phyloP scores from a whole-genome alignment of 371 early-diverging fungal genomes.

The Mortierella sp. region DNA sequence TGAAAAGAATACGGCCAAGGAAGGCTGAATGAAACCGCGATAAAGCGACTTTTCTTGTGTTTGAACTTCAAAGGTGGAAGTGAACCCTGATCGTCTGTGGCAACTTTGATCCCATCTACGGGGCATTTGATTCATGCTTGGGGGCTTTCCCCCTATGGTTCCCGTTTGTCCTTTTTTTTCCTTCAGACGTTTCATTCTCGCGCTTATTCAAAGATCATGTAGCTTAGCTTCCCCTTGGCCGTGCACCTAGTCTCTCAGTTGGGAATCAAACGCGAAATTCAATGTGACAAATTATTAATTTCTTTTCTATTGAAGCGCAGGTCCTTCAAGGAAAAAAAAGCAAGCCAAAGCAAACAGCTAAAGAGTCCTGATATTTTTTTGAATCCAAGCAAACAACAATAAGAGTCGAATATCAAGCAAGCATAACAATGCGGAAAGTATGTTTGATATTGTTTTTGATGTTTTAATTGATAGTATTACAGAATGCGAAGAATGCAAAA shows the following conservation, averaged over 20 bases:
- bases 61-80: too few relatives aligned
- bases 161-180: not conserved
- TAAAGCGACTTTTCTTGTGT: too few relatives aligned
- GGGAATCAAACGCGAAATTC: too few relatives aligned
- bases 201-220: not conserved
- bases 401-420: not conserved
- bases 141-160: not conserved
- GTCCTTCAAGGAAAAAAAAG: not conserved
- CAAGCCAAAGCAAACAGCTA: not conserved
- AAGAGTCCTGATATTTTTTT: not conserved
- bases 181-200: not conserved
- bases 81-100: not conserved
- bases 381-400: not conserved
- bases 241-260: not conserved
- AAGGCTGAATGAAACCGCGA: too few relatives aligned
- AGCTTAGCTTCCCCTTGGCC: too few relatives aligned
- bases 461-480: constrained; percentile 18
- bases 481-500: not conserved
- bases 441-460: constrained; percentile 8
- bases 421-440: not conserved
- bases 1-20: too few relatives aligned
- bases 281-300: too few relatives aligned
- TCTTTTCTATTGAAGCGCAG: too few relatives aligned
- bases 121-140: not conserved
- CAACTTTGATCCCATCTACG: not conserved